phyloP scores from a whole-genome alignment of 768 basidiomycete genomes.

The Kwoniella sp. region DNA sequence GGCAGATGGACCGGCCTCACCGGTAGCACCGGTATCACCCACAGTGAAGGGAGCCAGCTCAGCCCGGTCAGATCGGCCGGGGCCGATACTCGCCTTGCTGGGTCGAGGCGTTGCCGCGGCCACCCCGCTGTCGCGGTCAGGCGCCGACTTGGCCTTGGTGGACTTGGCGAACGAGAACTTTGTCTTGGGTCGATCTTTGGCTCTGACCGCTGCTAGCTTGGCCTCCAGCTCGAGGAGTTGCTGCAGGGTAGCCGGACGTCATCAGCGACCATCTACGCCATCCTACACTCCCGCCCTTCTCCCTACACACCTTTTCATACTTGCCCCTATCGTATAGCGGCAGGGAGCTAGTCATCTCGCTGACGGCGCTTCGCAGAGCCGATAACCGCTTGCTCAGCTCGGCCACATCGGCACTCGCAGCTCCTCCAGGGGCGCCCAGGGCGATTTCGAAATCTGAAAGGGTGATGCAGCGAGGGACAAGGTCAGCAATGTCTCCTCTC shows the following conservation, averaged over 20 bases:
- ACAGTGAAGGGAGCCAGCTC: too few species aligned
- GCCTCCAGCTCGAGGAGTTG: conserved; percentile 64
- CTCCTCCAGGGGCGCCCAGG: too few species aligned
- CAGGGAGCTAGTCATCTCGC: conserved; percentile 3
- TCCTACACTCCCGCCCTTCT: not conserved
- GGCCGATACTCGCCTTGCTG: too few species aligned
- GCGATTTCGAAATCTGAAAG: too few species aligned
- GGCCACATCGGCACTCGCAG: not conserved
- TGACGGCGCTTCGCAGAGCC: conserved; percentile 10
- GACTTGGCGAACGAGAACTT: conserved; percentile 64
- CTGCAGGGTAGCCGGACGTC: conserved; percentile 50
- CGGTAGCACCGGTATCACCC: too few species aligned
- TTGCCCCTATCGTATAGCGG: conserved; percentile 30
- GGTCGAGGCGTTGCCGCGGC: too few species aligned
- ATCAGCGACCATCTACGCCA: not conserved
- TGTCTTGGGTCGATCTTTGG: conserved; percentile 54
- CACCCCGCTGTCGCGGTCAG: too few species aligned
- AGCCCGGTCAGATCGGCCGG: too few species aligned
- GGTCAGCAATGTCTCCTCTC: too few species aligned
- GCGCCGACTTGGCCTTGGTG: conserved; percentile 21
- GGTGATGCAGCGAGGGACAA: too few species aligned
- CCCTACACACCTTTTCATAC: conserved; percentile 27
- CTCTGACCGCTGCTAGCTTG: conserved; percentile 57
- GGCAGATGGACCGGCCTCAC: not conserved
- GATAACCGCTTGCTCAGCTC: conserved; percentile 10